phyloP scores from a whole-genome alignment of 2,329 filamentous ascomycete species.

The Botrytis porri region DNA sequence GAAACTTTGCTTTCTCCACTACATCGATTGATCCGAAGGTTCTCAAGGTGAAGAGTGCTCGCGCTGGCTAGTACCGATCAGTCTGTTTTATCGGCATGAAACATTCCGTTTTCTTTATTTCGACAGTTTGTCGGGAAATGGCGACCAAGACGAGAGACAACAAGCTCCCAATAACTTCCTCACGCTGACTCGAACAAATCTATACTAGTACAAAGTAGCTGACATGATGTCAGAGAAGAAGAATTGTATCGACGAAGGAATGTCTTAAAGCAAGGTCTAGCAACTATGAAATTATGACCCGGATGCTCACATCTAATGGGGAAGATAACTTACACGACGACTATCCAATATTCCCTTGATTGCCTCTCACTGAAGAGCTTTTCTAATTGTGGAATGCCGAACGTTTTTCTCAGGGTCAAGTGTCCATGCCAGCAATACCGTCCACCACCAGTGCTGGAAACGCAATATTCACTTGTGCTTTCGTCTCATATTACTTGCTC shows the following conservation, averaged over 20 bases:
- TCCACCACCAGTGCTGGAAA: background rate
- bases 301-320: background rate
- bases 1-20: background rate
- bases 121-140: background rate
- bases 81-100: background rate
- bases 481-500: background rate
- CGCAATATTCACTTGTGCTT: background rate
- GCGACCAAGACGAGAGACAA: background rate
- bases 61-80: background rate
- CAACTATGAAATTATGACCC: constrained; percentile 5
- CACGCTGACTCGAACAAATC: background rate
- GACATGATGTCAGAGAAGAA: background rate
- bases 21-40: background rate
- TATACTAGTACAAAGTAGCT: background rate
- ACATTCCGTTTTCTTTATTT: background rate
- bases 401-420: background rate
- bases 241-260: background rate
- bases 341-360: background rate
- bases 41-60: constrained; percentile 6
- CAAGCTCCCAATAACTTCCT: background rate
- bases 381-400: background rate
- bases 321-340: background rate
- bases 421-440: background rate
- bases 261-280: background rate
- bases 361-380: background rate